Base-by-base conservation (phyloP, 192 early-diverging fungal species). In the Entrophospora sp. region DNA sequence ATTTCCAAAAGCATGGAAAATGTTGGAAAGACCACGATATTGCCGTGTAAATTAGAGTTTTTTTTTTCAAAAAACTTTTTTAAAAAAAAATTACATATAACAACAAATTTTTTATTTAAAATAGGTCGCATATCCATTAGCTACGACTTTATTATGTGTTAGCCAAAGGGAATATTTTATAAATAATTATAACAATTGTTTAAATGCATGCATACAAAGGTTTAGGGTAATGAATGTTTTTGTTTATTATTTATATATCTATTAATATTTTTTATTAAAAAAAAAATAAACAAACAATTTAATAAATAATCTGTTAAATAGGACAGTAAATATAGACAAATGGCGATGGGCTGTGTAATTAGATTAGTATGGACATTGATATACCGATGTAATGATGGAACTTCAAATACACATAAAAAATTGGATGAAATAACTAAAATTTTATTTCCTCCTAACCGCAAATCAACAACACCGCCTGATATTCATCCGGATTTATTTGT, bases 341-440 rank as follows among this genome's bases (percentile, higher is more conserved):
- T 93, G 16, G 87, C 92, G 0, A 70, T 99, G 58, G 83, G 84
- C 7, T 93, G 87, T 48, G 74, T 95, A 2, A 74, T 83, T 31
- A 87, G 93, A 4, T 75, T 98, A 43, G 69, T 94, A 20, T 99
- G 97, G 97, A 90, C 92, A 13, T 96, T 93, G 68, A 70, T 98
- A 20, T 97, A 93, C 71, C 88, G 95, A 46, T 94, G 89, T 65
- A 82, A 80, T 1, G 95, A 95, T 64, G 73, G 85, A 27, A 80
- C 66, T 0, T 72, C 69, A 8, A 71, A 71, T 2, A 78, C 77
- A 2, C 75, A 80, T 64, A 73, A 80, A 42, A 78, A 74, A 13
- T 67, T 90, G 14, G 83, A 85, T 42, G 67, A 46, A 1, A 77
- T 91, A 25, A 69, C 85, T 25, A 85, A 79, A 61, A 72, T 77